These are phyloP conservation scores for Desmodesmus armatus DNA, from an alignment of 139 green algal species.

Conservation along the genomic window DNA sequence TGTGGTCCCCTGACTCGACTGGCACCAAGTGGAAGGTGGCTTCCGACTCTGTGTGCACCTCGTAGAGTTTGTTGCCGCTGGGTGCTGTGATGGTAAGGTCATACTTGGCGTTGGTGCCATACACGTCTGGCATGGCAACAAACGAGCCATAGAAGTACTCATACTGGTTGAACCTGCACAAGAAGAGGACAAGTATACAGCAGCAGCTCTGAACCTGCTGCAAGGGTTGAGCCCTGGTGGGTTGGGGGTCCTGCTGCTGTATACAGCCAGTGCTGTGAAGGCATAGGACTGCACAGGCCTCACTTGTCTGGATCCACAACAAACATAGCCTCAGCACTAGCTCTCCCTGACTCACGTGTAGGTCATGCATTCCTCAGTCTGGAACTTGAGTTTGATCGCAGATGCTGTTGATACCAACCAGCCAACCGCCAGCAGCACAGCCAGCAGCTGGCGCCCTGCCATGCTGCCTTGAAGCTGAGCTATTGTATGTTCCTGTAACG, in stretches of 20 bases:
- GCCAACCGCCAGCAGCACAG: background rate
- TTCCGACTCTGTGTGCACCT: constrained; percentile 46
- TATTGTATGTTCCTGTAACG: too few relatives aligned
- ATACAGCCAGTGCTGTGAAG: background rate
- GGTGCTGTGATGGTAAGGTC: constrained; percentile 54
- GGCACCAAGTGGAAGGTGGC: constrained; percentile 66
- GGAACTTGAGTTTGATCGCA: constrained; percentile 65
- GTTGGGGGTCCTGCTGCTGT: background rate
- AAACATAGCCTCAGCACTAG: background rate
- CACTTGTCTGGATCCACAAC: background rate
- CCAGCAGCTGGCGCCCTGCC: background rate
- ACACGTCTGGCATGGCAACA: constrained; percentile 56
- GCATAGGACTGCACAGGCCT: background rate
- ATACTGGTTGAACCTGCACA: constrained; percentile 43
- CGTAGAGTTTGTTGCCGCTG: constrained; percentile 48
- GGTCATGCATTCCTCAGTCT: constrained; percentile 61
- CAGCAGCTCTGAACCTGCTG: background rate
- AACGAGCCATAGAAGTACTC: constrained; percentile 64
- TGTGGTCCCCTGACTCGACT: constrained; percentile 64
- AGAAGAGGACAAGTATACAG: background rate
- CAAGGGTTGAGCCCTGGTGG: background rate
- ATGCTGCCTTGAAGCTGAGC: too few relatives aligned
- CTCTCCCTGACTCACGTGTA: constrained; percentile 46
- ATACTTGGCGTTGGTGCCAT: constrained; percentile 50
- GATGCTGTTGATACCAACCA: background rate